Base-by-base conservation (phyloP, 2,329 filamentous ascomycete species). In the Pseudogymnoascus sp. region DNA sequence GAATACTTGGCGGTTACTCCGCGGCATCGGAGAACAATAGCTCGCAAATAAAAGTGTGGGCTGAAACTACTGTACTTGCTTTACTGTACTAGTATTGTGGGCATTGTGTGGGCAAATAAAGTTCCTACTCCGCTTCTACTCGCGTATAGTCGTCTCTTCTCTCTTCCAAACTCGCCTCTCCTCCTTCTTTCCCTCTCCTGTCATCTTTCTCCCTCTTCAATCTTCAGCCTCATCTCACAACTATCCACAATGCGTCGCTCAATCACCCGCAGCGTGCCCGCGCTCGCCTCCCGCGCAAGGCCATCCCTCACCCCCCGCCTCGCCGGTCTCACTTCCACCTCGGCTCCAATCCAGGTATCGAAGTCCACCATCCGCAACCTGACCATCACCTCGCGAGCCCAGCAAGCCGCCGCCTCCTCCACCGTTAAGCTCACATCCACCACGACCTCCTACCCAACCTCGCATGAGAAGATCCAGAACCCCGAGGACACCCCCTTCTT, bases 401-500 rank as follows among this genome's bases (percentile, higher is more conserved):
- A 85, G 15, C 51, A 78, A 78, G 68, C 78, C 82, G 29, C 77
- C 79, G 63, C 77, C 77, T 55, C 79, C 79, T n/a, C 55, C 78
- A 10, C 29, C 27, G 33, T 35, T 4, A 42, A 17, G 13, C 75
- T 85, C 61, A 78, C 80, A 44, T 84, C 81, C 62, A 83, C 80
- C 17, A 77, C 83, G 9, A 81, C 80, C 55, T 81, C 76, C 73
- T 93, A 87, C 74, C 89, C 88, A 27, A 88, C 80, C 61, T 85
- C 81, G 21, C 90, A 94, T 78, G 86, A 89, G 61, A 85, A 85
- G 77, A 86, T 91, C 69, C 71, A 82, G 68, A 75, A 83, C 63
- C 85, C 88, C 38, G 76, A 82, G 69, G 84, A 92, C 73, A 93
- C 90, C 12, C 88, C 86, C 29, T 92, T 89, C 79, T 94, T 94